Evolutionary conservation across 2,329 filamentous ascomycete species (phyloP), one percentile per base, ranked within the genome.

Genomic region (Penicillium sp.): DNA sequence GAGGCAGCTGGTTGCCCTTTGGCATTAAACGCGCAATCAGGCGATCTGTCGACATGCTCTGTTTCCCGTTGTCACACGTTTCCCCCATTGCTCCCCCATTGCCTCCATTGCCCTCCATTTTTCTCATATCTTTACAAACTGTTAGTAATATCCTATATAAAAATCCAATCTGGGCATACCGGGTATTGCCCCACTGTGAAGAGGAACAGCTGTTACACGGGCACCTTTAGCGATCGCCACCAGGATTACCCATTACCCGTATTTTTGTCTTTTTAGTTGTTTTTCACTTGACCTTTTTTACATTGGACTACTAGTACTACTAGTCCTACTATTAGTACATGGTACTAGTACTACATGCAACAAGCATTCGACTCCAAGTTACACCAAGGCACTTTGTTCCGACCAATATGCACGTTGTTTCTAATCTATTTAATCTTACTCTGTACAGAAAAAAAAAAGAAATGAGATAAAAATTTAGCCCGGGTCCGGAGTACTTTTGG

Each of bases 241-340:
- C 67, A 71, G 66, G 68, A 68, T 71, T 66, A 66, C 63, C 39
- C 62, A 67, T 71, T 65, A 66, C 63, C 40, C 62, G 53, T 62
- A 60, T 52, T 50, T 41, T 49, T 53, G 7, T 50, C 15, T 39
- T 33, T 33, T 15, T 15, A 23, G 23, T 6, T 39, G n/a, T 13
- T 41, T 27, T 43, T 51, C 41, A 39, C 9, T 39, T 39, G 4
- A 11, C 34, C 34, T 10, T 39, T 39, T 39, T 19, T 19, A 19
- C 34, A 38, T 38, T 38, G 34, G 16, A n/a, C 16, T 1, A 33
- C 11, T 15, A 15, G 5, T 33, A 33, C 11, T 6, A 8, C 33
- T 34, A 34, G 33, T 34, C 16, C 31, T 15, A 34, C 15, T 34
- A 34, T 7, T 16, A 34, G 33, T 34, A 33, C 19, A 21, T 21